These are phyloP conservation scores for Grifola frondosa DNA, from an alignment of 1,284 basidiomycete species.

Conservation along the genomic window DNA sequence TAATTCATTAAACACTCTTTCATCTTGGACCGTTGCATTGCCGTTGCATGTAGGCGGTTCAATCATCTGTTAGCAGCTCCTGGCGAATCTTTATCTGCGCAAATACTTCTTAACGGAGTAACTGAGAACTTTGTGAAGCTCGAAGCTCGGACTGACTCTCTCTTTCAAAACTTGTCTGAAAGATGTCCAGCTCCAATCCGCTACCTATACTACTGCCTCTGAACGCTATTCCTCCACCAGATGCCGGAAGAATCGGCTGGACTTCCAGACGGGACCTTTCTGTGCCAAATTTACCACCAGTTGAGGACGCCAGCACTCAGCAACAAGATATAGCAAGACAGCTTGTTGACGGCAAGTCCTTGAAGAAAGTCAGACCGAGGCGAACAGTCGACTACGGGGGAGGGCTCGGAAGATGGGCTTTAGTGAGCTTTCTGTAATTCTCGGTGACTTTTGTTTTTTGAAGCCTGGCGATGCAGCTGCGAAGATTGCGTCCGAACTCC, in stretches of 20 bases:
- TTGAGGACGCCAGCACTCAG: conserved; percentile 33
- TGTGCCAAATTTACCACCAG: conserved; percentile 12
- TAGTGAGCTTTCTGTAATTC: conserved; percentile 51
- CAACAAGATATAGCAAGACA: conserved; percentile 74
- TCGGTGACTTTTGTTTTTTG: background rate
- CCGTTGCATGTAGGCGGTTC: no score
- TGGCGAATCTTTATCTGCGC: no score
- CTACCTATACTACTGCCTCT: conserved; percentile 13
- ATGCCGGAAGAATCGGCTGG: conserved; percentile 11
- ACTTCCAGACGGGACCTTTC: conserved; percentile 14
- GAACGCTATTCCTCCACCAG: conserved; percentile 4
- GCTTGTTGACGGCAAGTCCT: conserved; percentile 67
- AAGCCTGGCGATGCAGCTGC: conserved; percentile 45
- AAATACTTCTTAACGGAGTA: no score
- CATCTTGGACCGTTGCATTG: no score
- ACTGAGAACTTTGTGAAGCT: no score
- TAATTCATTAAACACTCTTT: background rate
- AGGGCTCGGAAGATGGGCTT: conserved; percentile 77
- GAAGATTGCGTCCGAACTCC: conserved; percentile 75
- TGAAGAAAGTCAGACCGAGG: conserved; percentile 89
- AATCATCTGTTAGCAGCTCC: no score
- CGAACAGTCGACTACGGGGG: conserved; percentile 95
- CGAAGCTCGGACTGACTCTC: no score
- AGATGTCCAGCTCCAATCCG: no score
- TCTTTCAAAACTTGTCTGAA: no score